A percentile compares a stretch with the other conserved stretches of the same genome.
Evolutionary conservation across 208 protist genomes (phyloP).

Genomic region (Porcisia hertigi): DNA sequence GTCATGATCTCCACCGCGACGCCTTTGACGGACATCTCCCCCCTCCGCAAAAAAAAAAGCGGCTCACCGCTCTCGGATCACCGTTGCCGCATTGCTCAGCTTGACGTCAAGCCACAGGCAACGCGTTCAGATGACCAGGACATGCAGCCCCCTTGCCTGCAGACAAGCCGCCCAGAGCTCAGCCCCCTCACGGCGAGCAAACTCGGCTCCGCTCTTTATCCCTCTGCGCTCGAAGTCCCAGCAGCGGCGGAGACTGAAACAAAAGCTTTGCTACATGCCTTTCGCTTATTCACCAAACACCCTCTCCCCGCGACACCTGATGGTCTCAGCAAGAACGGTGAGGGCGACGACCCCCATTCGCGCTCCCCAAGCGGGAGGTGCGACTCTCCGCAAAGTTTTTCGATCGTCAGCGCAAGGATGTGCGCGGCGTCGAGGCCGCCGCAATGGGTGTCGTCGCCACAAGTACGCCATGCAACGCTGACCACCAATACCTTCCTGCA

Average conservation of each 20-base stretch:
- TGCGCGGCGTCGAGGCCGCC: neutral
- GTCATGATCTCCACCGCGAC: neutral
- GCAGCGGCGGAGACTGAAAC: neutral
- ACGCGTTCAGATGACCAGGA: neutral
- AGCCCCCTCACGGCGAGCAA: neutral
- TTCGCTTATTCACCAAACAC: neutral
- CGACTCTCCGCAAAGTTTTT: neutral
- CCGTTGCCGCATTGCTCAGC: conserved; percentile 8
- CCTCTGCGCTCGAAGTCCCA: conserved; percentile 15
- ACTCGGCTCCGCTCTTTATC: conserved; percentile 3
- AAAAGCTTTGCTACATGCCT: neutral
- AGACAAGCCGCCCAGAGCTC: conserved; percentile 6
- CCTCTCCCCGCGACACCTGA: neutral
- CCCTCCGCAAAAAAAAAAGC: conserved; percentile 7
- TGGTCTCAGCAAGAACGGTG: neutral
- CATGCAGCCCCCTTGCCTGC: neutral
- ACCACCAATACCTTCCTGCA: neutral
- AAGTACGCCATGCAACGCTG: neutral
- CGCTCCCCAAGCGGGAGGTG: neutral
- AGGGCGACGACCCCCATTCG: neutral
- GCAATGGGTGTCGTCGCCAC: neutral
- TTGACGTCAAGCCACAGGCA: conserved; percentile 14
- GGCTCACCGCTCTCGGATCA: conserved; percentile 2
- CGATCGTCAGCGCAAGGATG: neutral
- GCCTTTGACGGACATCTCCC: conserved; percentile 6